These are phyloP conservation scores for Schizopora paradoxa DNA, from an alignment of 1,284 basidiomycete genomes.

Conservation along the genomic window DNA sequence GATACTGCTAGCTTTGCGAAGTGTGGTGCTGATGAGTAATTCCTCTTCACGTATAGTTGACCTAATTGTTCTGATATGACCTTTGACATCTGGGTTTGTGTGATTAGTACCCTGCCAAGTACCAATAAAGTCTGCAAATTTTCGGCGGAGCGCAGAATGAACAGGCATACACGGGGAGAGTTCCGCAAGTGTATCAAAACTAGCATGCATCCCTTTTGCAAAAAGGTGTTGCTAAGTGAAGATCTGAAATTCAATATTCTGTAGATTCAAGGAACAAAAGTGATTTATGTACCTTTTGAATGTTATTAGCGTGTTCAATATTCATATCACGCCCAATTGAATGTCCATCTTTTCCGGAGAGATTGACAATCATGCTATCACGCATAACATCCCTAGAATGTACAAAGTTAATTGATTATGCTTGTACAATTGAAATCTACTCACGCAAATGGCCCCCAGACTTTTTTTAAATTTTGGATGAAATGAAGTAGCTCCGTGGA, in stretches of 20 bases:
- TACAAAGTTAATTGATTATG: slow-evolving; percentile 14
- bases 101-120: not conserved
- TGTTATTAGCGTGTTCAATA: slow-evolving; percentile 25
- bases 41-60: not conserved
- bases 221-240: not conserved
- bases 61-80: not conserved
- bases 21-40: too few species aligned
- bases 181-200: not conserved
- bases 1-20: too few species aligned
- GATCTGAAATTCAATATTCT: not conserved
- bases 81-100: not conserved
- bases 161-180: not conserved
- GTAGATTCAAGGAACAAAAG: not conserved
- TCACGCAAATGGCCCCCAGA: slow-evolving; percentile 29
- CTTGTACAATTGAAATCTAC: slow-evolving; percentile 12
- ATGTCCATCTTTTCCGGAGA: slow-evolving; percentile 24
- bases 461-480: slow-evolving; percentile 23
- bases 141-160: not conserved
- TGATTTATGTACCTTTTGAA: slow-evolving; percentile 16
- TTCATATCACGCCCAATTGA: slow-evolving; percentile 27
- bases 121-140: not conserved
- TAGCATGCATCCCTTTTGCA: not conserved
- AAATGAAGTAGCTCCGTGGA: slow-evolving; percentile 22
- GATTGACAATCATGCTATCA: slow-evolving; percentile 27
- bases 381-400: slow-evolving; percentile 27